Base-by-base conservation (phyloP, 2,329 filamentous ascomycete species). In the Aspergillus clavatus region DNA sequence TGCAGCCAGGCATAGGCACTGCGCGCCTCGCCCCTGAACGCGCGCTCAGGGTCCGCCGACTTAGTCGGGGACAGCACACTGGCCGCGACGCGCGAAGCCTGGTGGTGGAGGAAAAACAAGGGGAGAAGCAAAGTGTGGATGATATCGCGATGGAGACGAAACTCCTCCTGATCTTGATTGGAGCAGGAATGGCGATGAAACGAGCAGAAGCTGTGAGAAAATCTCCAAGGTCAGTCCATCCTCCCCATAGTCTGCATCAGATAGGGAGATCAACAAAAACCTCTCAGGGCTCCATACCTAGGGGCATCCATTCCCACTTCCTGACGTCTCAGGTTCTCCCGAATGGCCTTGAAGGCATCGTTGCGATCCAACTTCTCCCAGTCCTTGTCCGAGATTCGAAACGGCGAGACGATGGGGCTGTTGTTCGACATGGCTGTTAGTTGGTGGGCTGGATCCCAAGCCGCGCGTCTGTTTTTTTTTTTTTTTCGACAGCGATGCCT, bases 1-100 rank as follows among this genome's bases (percentile, higher is more conserved):
- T 80, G 75, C 27, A 82, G 68, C 72, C 77, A 81, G 42, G 80
- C 65, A 56, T 79, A 82, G 1, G 79, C 77, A 47, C 73, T 73
- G 36, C 79, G 73, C 3, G 78, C 78, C 42, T 78, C 74, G 4
- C 76, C 76, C 1, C 72, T 70, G 59, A 80, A 82, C 2, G 78
- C 79, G 33, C 77, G 71, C 55, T 81, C 79, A 4, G 78, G 70
- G 45, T 81, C 78, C 43, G 74, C 70, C 12, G 69, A 67, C 46
- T 71, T 72, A 31, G 63, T 62, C 23, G 69, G 72, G 46, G 73
- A 72, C 7, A 80, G 68, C 1, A 71, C 72, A 18, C 70, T 70
- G 23, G 72, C 66, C 2, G 79, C 79, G 24, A 80, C 68, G 1
- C 68, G 68, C 23, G 73, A 72, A n/a, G 79, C 77, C 51, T 77